A percentile compares a stretch with the other conserved stretches of the same genome.
phyloP scores from a whole-genome alignment of 805 yeast species.

The Candida maris region DNA sequence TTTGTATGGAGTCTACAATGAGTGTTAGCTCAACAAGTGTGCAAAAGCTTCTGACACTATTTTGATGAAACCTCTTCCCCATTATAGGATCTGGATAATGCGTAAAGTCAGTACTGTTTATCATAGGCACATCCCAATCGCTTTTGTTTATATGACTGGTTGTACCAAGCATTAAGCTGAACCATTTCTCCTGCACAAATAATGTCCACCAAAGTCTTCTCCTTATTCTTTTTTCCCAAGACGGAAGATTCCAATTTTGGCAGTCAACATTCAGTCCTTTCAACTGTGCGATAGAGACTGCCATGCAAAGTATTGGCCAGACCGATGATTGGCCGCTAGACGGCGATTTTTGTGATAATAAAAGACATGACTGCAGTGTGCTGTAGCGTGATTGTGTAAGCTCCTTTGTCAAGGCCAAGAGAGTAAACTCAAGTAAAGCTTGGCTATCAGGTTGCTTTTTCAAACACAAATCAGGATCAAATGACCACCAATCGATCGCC shows the following conservation, averaged over 20 bases:
- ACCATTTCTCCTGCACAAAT: constrained; percentile 18
- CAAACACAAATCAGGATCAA: constrained; percentile 11
- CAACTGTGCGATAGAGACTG: constrained; percentile 11
- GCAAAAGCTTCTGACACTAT: constrained; percentile 9
- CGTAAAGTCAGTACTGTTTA: constrained; percentile 9
- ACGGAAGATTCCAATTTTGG: constrained; percentile 9
- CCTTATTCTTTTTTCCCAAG: constrained; percentile 17
- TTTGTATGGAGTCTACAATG: constrained; percentile 9
- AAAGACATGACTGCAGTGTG: constrained; percentile 14
- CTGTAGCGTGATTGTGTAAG: constrained; percentile 15
- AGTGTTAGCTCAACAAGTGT: constrained; percentile 9
- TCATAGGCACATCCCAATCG: constrained; percentile 16
- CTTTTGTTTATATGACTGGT: constrained; percentile 11
- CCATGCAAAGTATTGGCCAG: constrained; percentile 9
- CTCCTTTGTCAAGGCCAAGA: constrained; percentile 3
- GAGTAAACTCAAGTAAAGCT: constrained; percentile 5
- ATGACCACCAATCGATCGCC: constrained; percentile 16
- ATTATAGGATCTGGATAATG: constrained; percentile 11
- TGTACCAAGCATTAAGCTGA: constrained; percentile 11
- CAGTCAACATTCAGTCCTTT: constrained; percentile 16
- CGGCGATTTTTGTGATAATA: constrained; percentile 9
- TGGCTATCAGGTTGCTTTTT: constrained; percentile 7
- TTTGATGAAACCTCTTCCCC: constrained; percentile 5
- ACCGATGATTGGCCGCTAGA: constrained; percentile 6
- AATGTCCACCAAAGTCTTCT: constrained; percentile 18